Conservation (phyloP, 1,139 yeast genomes). For the Tardiomyces depauwii region DNA sequence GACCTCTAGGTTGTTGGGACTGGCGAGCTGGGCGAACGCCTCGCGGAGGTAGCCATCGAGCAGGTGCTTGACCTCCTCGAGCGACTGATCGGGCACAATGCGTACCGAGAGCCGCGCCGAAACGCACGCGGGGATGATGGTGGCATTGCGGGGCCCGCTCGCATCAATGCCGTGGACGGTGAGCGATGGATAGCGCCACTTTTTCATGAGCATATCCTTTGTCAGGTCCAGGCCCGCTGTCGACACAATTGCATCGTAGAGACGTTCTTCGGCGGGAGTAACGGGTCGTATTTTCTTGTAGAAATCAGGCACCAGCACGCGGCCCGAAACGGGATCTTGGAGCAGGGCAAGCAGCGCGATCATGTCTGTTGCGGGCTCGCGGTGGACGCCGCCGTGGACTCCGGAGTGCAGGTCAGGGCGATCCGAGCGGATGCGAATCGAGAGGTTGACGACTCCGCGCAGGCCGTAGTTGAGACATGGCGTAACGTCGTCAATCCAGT, state of each 20-base stretch:
- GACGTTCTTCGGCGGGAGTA: slow-evolving; percentile 40
- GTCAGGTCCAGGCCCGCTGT: slow-evolving; percentile 29
- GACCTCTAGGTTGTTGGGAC: slow-evolving; percentile 51
- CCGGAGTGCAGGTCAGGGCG: slow-evolving; percentile 92
- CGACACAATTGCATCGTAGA: slow-evolving; percentile 51
- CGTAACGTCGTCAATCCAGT: slow-evolving; percentile 81
- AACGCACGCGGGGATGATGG: slow-evolving; percentile 80
- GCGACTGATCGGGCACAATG: slow-evolving; percentile 79
- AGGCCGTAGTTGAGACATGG: slow-evolving; percentile 93
- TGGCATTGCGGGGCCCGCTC: slow-evolving; percentile 82
- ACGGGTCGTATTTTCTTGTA: slow-evolving; percentile 53
- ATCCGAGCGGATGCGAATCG: slow-evolving; percentile 58
- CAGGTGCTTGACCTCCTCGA: slow-evolving; percentile 42
- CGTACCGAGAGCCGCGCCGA: slow-evolving; percentile 71
- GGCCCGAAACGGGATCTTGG: slow-evolving; percentile 43
- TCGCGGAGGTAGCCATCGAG: slow-evolving; percentile 37
- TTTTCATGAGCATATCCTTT: slow-evolving; percentile 49
- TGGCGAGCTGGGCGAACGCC: slow-evolving; percentile 36
- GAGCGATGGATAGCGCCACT: slow-evolving; percentile 86
- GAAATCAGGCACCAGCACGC: slow-evolving; percentile 56
- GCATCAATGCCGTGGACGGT: slow-evolving; percentile 81
- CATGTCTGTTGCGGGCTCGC: slow-evolving; percentile 85
- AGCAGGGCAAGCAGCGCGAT: slow-evolving; percentile 58
- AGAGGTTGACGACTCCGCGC: slow-evolving; percentile 78
- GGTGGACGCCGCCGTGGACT: slow-evolving; percentile 84